These are phyloP conservation scores for Suhomyces bolitotheri DNA, from an alignment of 1,139 yeast genomes.

Conservation along the genomic window DNA sequence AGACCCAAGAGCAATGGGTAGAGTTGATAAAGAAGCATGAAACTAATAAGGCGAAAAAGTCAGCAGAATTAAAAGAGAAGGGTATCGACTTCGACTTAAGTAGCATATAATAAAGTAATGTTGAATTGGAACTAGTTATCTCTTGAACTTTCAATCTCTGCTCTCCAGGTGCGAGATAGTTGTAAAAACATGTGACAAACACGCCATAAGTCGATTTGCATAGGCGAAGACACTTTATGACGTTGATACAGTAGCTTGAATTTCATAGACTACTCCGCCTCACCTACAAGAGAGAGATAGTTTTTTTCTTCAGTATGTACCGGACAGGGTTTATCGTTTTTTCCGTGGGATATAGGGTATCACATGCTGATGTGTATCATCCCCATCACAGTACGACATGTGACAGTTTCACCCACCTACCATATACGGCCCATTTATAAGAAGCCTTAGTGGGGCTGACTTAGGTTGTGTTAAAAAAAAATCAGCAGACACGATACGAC, in stretches of 20 bases:
- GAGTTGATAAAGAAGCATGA: conserved; percentile 46
- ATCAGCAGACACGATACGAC: conserved; percentile 1
- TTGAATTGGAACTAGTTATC: too few relatives aligned
- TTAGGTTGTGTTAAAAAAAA: background rate
- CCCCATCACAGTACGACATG: background rate
- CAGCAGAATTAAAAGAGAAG: conserved; percentile 47
- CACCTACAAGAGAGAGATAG: too few relatives aligned
- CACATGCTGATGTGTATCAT: background rate
- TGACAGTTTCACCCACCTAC: background rate
- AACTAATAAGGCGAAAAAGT: conserved; percentile 42
- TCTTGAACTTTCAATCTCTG: too few relatives aligned
- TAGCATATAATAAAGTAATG: conserved; percentile 9
- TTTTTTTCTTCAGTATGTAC: background rate
- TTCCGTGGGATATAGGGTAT: background rate
- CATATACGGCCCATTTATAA: background rate
- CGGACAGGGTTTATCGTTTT: background rate
- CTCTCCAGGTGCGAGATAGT: too few relatives aligned
- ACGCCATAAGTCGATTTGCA: too few relatives aligned
- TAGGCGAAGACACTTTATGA: too few relatives aligned
- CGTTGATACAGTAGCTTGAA: too few relatives aligned
- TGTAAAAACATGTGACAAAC: too few relatives aligned
- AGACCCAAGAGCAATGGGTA: conserved; percentile 60
- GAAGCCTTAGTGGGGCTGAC: background rate
- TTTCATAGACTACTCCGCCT: too few relatives aligned
- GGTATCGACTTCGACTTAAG: conserved; percentile 54